phyloP scores from a whole-genome alignment of 2,329 filamentous ascomycete species.

The Alternaria incomplexa region DNA sequence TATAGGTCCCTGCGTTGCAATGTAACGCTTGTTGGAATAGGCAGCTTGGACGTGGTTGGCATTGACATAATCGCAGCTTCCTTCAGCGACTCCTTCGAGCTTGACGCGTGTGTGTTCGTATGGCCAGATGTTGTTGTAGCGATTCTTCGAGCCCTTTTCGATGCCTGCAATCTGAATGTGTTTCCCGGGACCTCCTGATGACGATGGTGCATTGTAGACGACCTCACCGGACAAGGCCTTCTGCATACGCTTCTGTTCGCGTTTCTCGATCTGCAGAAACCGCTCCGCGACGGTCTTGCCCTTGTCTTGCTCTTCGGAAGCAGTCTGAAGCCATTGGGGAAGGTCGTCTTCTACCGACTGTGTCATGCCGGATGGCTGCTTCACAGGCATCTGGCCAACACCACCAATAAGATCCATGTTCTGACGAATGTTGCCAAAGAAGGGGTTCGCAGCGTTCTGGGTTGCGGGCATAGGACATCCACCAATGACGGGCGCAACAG shows the following conservation, averaged over 20 bases:
- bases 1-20: slow-evolving; percentile 91
- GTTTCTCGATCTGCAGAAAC: slow-evolving; percentile 82
- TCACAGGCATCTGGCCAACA: slow-evolving; percentile 78
- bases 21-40: slow-evolving; percentile 88
- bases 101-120: slow-evolving; percentile 93
- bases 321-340: slow-evolving; percentile 78
- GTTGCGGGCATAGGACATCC: slow-evolving; percentile 81
- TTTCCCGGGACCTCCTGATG: slow-evolving; percentile 47
- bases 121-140: slow-evolving; percentile 97
- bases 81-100: slow-evolving; percentile 69
- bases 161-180: slow-evolving; percentile 83
- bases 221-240: slow-evolving; percentile 72
- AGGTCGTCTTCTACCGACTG: slow-evolving; percentile 59
- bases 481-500: slow-evolving; percentile 80
- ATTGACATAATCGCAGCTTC: slow-evolving; percentile 91
- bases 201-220: slow-evolving; percentile 56
- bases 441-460: slow-evolving; percentile 77
- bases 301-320: slow-evolving; percentile 69
- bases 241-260: slow-evolving; percentile 91
- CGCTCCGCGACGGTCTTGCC: slow-evolving; percentile 82
- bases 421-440: slow-evolving; percentile 95
- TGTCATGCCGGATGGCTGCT: slow-evolving; percentile 62
- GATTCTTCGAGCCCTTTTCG: slow-evolving; percentile 92
- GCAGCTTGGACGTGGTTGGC: slow-evolving; percentile 83
- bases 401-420: slow-evolving; percentile 95